phyloP scores from a whole-genome alignment of 305 asterid genomes.

The Stenogyne calaminthoides region DNA sequence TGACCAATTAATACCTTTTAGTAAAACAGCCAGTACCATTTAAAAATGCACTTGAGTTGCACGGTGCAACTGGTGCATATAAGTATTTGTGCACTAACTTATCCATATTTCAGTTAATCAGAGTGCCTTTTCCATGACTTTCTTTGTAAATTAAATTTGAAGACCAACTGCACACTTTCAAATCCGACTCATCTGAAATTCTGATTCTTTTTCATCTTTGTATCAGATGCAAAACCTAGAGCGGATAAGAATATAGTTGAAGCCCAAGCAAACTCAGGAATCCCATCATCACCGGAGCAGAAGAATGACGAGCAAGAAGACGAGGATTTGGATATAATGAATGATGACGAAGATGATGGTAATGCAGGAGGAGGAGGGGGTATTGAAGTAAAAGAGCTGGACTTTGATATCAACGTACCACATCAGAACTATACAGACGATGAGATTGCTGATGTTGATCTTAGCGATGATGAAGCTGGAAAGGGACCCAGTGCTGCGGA shows the following conservation, averaged over 20 bases:
- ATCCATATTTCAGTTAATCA: not conserved
- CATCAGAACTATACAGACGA: constrained; percentile 72
- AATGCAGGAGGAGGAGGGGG: constrained; percentile 46
- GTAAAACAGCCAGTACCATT: no score
- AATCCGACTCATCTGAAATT: not conserved
- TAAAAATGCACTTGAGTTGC: no score
- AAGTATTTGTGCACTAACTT: not conserved
- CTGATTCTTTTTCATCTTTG: constrained; percentile 24
- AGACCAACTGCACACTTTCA: not conserved
- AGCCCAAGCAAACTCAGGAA: constrained; percentile 34
- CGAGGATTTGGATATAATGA: constrained; percentile 78
- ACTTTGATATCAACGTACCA: constrained; percentile 80
- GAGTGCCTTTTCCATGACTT: not conserved
- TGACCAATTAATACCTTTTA: no score
- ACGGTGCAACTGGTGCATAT: no score
- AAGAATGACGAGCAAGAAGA: constrained; percentile 67
- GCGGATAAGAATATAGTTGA: constrained; percentile 58
- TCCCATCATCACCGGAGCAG: constrained; percentile 54
- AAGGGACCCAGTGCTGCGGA: constrained; percentile 87
- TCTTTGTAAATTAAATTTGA: no score
- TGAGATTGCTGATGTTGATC: constrained; percentile 87
- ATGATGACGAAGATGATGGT: constrained; percentile 58
- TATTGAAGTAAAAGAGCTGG: constrained; percentile 55
- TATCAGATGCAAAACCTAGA: constrained; percentile 61
- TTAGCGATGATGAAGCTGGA: constrained; percentile 72